Base-by-base conservation (phyloP, 2,329 filamentous ascomycete species). In the Xylariaceae sp. region DNA sequence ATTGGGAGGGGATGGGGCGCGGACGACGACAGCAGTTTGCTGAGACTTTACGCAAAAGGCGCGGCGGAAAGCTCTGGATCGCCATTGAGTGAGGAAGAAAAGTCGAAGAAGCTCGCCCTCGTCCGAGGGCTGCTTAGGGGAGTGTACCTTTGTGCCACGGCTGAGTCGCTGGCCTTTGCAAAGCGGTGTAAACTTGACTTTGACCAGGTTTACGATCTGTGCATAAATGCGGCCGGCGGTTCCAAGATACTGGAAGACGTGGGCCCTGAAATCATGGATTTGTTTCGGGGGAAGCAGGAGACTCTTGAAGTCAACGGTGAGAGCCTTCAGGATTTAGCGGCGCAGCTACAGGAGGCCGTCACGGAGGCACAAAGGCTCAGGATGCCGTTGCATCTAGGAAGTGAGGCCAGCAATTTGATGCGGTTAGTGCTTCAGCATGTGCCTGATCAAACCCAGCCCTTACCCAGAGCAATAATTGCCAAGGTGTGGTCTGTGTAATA, bases 1-100 rank as follows among this genome's bases (percentile, higher is more conserved):
- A 68, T 87, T 6, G 73, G 79, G 29, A 77, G 79, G 41, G 85
- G 84, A 7, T 83, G 71, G 60, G 74, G 72, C 2, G 59, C 67
- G 3, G 73, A 76, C 47, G 75, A 77, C 56, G 75, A 77, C 61
- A 73, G 71, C 43, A 69, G 72, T 47, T 60, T 78, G 32, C 65
- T 77, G 46, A 65, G 73, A 39, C 54, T 78, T 51, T 77, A 77
- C 58, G 71, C 64, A 6, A 70, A 74, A 42, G 72, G 72, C 6
- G 65, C 65, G 47, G 68, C 70, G 19, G 19, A 19, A 43, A 71
- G 66, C 0, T 60, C 67, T 1, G 65, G 66, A 6, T 58, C 65
- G 32, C 65, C 62, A 3, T 50, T 60, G 7, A 65, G 61, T 2
- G 54, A 65, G 54, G 65, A 61, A 27, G 68, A 73, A 1, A 70